Conservation (phyloP, 441 rosid species). For the Brassica hybrid region DNA sequence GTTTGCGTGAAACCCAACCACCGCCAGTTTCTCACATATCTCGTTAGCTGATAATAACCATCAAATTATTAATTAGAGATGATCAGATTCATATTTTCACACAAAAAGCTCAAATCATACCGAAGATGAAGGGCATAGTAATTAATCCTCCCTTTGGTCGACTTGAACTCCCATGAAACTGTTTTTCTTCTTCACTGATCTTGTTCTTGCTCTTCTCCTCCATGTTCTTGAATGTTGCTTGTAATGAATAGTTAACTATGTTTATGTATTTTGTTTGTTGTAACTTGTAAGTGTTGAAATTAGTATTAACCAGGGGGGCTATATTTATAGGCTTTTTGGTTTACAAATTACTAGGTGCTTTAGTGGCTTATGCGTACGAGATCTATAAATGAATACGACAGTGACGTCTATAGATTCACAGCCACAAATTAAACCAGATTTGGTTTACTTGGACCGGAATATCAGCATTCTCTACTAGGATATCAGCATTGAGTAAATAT, state of each 20-base stretch:
- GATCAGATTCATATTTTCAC: not conserved
- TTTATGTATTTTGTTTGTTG: conserved; percentile 6
- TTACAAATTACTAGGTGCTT: conserved; percentile 20
- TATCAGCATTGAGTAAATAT: too few relatives aligned
- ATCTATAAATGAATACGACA: conserved; percentile 20
- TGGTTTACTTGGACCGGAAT: not conserved
- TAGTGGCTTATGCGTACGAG: conserved; percentile 35
- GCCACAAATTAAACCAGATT: not conserved
- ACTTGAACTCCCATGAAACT: conserved; percentile 34
- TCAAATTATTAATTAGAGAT: conserved; percentile 10
- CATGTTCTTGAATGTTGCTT: conserved; percentile 21
- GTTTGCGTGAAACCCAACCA: conserved; percentile 80
- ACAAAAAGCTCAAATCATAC: conserved; percentile 48
- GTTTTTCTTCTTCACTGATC: conserved; percentile 49
- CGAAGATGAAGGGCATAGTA: conserved; percentile 94
- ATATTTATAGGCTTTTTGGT: conserved; percentile 41
- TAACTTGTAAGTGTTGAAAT: conserved; percentile 23
- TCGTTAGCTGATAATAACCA: conserved; percentile 64
- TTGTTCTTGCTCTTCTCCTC: conserved; percentile 35
- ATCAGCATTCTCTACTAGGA: not conserved
- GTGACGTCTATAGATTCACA: conserved; percentile 11
- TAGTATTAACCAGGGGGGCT: conserved; percentile 19
- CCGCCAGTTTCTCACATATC: conserved; percentile 87
- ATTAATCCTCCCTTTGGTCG: conserved; percentile 76
- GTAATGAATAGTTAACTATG: conserved; percentile 30